Conservation (phyloP, 768 basidiomycete species). For the Dioszegia aurantiaca region DNA sequence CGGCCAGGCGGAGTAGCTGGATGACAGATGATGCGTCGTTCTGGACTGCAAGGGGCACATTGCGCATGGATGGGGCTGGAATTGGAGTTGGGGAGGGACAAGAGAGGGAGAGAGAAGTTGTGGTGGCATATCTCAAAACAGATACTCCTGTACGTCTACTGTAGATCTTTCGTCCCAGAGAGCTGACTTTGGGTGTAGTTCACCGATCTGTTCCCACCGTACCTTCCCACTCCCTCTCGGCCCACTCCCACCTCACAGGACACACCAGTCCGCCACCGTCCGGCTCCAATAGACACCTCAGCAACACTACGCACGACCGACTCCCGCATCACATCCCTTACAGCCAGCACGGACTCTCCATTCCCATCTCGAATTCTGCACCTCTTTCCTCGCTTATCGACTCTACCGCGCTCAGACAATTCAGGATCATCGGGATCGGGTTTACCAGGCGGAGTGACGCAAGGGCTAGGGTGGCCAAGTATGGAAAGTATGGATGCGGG, state of each 20-base stretch:
- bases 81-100: neutral
- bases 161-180: too few species aligned
- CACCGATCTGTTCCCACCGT: conserved; percentile 2
- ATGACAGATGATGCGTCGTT: conserved; percentile 13
- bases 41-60: conserved; percentile 15
- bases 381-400: conserved; percentile 11
- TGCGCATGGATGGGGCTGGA: neutral
- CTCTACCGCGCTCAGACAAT: neutral
- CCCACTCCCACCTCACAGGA: neutral
- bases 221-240: conserved; percentile 1
- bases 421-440: neutral
- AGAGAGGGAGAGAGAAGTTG: conserved; percentile 4
- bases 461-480: neutral
- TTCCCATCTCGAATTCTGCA: conserved; percentile 14
- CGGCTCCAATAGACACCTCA: too few species aligned
- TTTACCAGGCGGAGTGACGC: neutral
- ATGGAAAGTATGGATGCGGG: neutral
- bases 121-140: conserved; percentile 10
- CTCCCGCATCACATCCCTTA: neutral
- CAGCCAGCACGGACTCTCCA: conserved; percentile 3
- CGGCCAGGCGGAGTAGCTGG: neutral
- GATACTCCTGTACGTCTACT: conserved; percentile 4
- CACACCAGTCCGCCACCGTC: neutral
- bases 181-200: too few species aligned
- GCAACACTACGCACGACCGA: neutral